These are phyloP conservation scores for Nicotiana undulata DNA, from an alignment of 257 asterid genomes.

Conservation along the genomic window DNA sequence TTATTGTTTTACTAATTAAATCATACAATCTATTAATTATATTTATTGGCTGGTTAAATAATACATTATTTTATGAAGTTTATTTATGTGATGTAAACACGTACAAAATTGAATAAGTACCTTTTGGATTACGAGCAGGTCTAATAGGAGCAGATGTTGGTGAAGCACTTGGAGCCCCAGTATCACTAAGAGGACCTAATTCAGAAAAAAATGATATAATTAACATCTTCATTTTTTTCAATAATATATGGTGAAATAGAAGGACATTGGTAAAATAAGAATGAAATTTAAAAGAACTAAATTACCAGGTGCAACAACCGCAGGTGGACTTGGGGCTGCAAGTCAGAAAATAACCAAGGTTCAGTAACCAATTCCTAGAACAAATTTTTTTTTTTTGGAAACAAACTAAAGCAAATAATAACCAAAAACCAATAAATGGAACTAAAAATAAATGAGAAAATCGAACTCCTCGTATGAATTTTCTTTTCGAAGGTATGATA, in stretches of 20 bases:
- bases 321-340: constrained; percentile 24
- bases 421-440: not conserved
- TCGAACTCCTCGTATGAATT: too few species aligned
- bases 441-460: not conserved
- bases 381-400: not conserved
- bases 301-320: constrained; percentile 26
- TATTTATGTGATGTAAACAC: not conserved
- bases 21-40: not conserved
- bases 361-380: not conserved
- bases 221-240: not conserved
- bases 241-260: not conserved
- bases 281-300: too few species aligned
- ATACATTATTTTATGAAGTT: not conserved
- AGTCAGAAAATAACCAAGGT: not conserved
- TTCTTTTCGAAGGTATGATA: too few species aligned
- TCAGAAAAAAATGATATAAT: not conserved
- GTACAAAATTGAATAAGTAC: not conserved
- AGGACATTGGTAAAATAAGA: not conserved
- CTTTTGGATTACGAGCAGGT: constrained; percentile 18
- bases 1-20: not conserved
- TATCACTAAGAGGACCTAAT: constrained; percentile 12
- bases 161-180: constrained; percentile 13
- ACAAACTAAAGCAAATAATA: not conserved
- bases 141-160: constrained; percentile 15
- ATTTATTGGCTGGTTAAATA: too few species aligned